Conservation (phyloP, 768 basidiomycete genomes). For the Cystobasidium onofrii region DNA sequence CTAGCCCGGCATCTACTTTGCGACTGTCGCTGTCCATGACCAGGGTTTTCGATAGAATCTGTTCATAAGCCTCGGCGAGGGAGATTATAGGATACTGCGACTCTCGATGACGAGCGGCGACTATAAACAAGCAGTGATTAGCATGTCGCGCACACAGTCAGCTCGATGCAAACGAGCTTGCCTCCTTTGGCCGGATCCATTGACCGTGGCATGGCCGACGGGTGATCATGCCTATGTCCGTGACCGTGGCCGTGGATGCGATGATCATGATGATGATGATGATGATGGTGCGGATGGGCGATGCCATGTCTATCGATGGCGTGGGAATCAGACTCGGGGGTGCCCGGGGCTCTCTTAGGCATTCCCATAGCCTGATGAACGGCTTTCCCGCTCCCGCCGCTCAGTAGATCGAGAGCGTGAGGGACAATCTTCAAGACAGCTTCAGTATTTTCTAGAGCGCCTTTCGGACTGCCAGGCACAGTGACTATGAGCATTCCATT, state of each 20-base stretch:
- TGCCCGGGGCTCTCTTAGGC: constrained; percentile 43
- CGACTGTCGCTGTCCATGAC: constrained; percentile 25
- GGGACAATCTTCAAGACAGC: constrained; percentile 57
- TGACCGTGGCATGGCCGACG: constrained; percentile 56
- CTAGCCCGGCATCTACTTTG: constrained; percentile 51
- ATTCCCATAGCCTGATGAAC: constrained; percentile 53
- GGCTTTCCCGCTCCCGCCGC: constrained; percentile 57
- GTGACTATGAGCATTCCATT: constrained; percentile 63
- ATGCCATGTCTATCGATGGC: neutral
- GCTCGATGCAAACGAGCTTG: constrained; percentile 39
- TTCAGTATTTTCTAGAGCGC: constrained; percentile 68
- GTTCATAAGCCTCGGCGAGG: constrained; percentile 57
- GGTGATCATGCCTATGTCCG: constrained; percentile 45
- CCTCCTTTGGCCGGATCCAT: constrained; percentile 64
- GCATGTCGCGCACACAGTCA: neutral
- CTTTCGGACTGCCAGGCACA: constrained; percentile 76
- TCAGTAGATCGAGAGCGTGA: constrained; percentile 49
- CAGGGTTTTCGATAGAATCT: constrained; percentile 51
- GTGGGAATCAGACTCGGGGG: neutral
- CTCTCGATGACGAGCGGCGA: constrained; percentile 60
- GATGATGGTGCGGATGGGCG: constrained; percentile 28
- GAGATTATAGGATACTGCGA: constrained; percentile 70
- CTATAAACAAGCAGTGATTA: constrained; percentile 46
- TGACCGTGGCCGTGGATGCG: constrained; percentile 33
- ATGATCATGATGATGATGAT: constrained; percentile 20